Conservation (phyloP, 371 early-diverging fungal species). For the Syncephalis plumigaleata region DNA sequence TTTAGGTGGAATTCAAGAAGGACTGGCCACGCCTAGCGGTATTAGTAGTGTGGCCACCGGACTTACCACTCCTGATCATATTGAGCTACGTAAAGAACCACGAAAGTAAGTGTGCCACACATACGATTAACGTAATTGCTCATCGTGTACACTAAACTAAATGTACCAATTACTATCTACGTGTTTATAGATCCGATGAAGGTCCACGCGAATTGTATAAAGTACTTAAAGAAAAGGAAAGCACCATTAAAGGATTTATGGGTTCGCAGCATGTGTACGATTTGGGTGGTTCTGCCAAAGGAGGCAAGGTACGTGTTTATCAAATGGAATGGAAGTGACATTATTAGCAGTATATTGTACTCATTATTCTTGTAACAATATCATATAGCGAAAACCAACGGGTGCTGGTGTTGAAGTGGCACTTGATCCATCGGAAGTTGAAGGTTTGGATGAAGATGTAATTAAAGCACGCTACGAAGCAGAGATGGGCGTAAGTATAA, state of each 20-base stretch:
- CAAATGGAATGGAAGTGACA: too few relatives aligned
- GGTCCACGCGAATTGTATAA: conserved; percentile 68
- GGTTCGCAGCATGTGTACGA: conserved; percentile 88
- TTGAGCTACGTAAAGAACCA: conserved; percentile 69
- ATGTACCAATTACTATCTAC: not conserved
- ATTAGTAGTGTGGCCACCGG: conserved; percentile 61
- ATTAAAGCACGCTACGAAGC: conserved; percentile 56
- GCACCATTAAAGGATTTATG: conserved; percentile 75
- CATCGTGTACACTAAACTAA: too few relatives aligned
- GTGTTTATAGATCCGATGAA: conserved; percentile 17
- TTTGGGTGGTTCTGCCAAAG: conserved; percentile 19
- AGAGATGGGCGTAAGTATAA: conserved; percentile 24
- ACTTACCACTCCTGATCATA: conserved; percentile 80
- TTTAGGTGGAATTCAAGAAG: conserved; percentile 31
- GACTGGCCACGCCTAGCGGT: conserved; percentile 80
- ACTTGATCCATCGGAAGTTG: conserved; percentile 59
- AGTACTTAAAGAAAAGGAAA: conserved; percentile 68
- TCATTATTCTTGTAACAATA: conserved; percentile 4
- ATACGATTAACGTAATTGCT: not conserved
- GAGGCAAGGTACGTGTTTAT: conserved; percentile 12
- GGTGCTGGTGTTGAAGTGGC: conserved; percentile 47
- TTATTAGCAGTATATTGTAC: not conserved
- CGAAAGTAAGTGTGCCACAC: conserved; percentile 7
- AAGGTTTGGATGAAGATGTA: conserved; percentile 49
- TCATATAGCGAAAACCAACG: conserved; percentile 24